A percentile compares a stretch with the other conserved stretches of the same genome.
These are phyloP conservation scores for Candida odintsovae DNA, from an alignment of 805 yeast species.

Conservation along the genomic window DNA sequence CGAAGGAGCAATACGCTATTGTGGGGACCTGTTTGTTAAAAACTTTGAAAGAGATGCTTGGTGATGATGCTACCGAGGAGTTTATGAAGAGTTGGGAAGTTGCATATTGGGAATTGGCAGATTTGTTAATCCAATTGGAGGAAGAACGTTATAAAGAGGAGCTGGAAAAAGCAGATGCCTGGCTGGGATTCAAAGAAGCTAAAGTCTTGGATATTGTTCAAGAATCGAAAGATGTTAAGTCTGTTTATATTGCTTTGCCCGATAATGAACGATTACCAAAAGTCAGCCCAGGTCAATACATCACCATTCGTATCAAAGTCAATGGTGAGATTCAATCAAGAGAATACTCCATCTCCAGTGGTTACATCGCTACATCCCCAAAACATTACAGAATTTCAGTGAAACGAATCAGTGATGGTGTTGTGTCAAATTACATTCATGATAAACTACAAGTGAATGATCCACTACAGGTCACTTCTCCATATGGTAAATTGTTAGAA, in stretches of 20 bases:
- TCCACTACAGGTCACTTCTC: constrained; percentile 45
- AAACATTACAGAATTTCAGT: constrained; percentile 55
- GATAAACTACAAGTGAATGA: constrained; percentile 42
- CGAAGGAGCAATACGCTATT: constrained; percentile 59
- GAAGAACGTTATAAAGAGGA: constrained; percentile 35
- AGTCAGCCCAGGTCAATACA: constrained; percentile 35
- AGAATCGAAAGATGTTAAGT: constrained; percentile 43
- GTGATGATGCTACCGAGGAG: constrained; percentile 52
- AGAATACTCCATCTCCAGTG: constrained; percentile 52
- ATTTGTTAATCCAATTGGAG: constrained; percentile 53
- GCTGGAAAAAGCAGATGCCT: constrained; percentile 30
- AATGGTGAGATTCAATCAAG: constrained; percentile 42
- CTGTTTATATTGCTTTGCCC: constrained; percentile 43
- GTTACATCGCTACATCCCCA: constrained; percentile 14
- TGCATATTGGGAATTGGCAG: constrained; percentile 62
- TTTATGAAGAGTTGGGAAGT: constrained; percentile 58
- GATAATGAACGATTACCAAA: constrained; percentile 32
- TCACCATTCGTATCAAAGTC: constrained; percentile 31
- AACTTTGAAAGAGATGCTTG: constrained; percentile 50
- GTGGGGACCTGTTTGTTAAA: constrained; percentile 54
- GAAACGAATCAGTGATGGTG: constrained; percentile 41
- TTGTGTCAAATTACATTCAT: constrained; percentile 46
- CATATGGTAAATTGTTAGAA: constrained; percentile 48
- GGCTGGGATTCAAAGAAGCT: constrained; percentile 58
- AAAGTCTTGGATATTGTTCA: constrained; percentile 33